phyloP scores from a whole-genome alignment of 805 yeast species.

The Metschnikowia amazonensis region DNA sequence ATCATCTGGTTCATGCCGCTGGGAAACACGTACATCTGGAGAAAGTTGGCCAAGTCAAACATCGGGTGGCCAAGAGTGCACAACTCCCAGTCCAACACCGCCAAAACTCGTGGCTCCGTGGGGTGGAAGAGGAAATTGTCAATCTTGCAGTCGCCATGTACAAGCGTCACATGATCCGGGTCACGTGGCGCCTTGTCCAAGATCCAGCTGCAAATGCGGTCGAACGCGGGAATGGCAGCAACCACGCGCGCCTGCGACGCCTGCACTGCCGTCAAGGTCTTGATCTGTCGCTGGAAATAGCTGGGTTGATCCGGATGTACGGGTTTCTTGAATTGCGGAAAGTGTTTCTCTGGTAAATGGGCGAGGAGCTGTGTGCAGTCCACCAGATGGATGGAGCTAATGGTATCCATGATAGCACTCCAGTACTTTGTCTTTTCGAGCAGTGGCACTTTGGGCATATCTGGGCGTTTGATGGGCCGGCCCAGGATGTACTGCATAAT shows the following conservation, averaged over 20 bases:
- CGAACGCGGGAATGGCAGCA: slow-evolving; percentile 47
- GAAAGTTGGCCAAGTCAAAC: slow-evolving; percentile 55
- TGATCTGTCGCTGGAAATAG: slow-evolving; percentile 54
- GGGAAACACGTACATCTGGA: slow-evolving; percentile 52
- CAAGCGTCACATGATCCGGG: slow-evolving; percentile 41
- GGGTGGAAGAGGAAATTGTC: slow-evolving; percentile 63
- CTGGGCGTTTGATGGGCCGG: slow-evolving; percentile 51
- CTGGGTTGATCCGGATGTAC: slow-evolving; percentile 17
- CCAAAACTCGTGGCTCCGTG: slow-evolving; percentile 45
- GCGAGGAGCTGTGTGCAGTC: slow-evolving; percentile 40
- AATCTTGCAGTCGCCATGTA: slow-evolving; percentile 64
- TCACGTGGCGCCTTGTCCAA: slow-evolving; percentile 44
- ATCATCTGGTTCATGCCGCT: slow-evolving; percentile 27
- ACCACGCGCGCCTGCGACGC: slow-evolving; percentile 36
- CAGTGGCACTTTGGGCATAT: slow-evolving; percentile 34
- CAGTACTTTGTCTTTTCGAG: slow-evolving; percentile 34
- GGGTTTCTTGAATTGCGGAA: slow-evolving; percentile 37
- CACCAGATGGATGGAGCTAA: slow-evolving; percentile 47
- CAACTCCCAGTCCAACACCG: slow-evolving; percentile 64
- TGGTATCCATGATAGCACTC: slow-evolving; percentile 46
- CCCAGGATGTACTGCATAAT: slow-evolving; percentile 60
- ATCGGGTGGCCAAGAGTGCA: slow-evolving; percentile 64
- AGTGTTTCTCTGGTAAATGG: slow-evolving; percentile 44
- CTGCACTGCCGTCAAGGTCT: slow-evolving; percentile 43
- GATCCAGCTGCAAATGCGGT: slow-evolving; percentile 40